Evolutionary conservation across 1,284 basidiomycete species (phyloP).

Genomic region (Calocybe gambosa): DNA sequence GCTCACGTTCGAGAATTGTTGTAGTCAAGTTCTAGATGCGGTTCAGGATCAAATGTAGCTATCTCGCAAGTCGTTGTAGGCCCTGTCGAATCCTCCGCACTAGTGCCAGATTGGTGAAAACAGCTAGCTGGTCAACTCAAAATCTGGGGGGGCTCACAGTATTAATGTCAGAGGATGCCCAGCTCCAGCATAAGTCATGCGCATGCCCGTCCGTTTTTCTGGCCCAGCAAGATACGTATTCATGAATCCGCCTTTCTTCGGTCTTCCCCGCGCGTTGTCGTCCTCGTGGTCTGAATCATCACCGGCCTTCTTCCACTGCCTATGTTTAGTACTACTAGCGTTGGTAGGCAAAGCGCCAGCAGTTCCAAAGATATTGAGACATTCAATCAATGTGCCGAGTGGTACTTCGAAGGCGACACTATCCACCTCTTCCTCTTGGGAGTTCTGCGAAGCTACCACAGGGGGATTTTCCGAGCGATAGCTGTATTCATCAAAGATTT

Average conservation of each 20-base stretch:
- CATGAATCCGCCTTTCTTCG: slow-evolving; percentile 25
- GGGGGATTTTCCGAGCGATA: slow-evolving; percentile 43
- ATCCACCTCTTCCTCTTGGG: slow-evolving; percentile 23
- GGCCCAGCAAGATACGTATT: slow-evolving; percentile 48
- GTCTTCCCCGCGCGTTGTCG: slow-evolving; percentile 27
- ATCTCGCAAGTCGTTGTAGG: slow-evolving; percentile 89
- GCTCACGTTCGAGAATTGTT: slow-evolving; percentile 62
- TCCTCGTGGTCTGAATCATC: slow-evolving; percentile 43
- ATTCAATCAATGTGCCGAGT: slow-evolving; percentile 78
- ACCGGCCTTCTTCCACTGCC: slow-evolving; percentile 44
- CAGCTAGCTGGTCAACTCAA: slow-evolving; percentile 4
- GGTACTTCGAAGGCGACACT: slow-evolving; percentile 73
- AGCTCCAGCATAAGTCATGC: slow-evolving; percentile 74
- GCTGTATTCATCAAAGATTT: slow-evolving; percentile 73
- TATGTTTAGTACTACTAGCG: slow-evolving; percentile 27
- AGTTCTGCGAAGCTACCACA: slow-evolving; percentile 17
- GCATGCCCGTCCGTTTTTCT: slow-evolving; percentile 75
- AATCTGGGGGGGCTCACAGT: slow-evolving; percentile 54
- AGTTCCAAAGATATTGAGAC: slow-evolving; percentile 89
- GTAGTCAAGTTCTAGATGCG: slow-evolving; percentile 75
- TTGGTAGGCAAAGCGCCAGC: slow-evolving; percentile 37
- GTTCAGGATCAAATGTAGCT: slow-evolving; percentile 80
- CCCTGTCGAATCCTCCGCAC: slow-evolving; percentile 77
- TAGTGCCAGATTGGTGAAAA: slow-evolving; percentile 26
- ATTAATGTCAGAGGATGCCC: slow-evolving; percentile 78